Percentiles rank a stretch among this genome's conserved stretches.
These are phyloP conservation scores for Petunia hybrid DNA, from an alignment of 305 asterid species.

Conservation along the genomic window DNA sequence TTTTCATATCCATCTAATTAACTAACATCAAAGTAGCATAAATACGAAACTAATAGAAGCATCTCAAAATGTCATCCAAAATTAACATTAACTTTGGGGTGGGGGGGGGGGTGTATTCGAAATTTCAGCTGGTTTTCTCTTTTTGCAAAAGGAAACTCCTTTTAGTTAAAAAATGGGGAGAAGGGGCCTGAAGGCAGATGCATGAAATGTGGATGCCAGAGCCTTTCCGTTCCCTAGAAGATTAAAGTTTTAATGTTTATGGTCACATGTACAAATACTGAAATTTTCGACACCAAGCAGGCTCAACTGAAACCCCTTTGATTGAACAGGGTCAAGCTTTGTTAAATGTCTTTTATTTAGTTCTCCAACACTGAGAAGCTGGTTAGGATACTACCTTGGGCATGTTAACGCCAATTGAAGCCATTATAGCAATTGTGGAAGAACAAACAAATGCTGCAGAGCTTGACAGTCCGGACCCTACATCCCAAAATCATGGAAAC, in stretches of 20 bases:
- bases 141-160: not conserved
- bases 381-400: constrained; percentile 61
- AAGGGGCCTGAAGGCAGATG: not conserved
- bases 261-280: not conserved
- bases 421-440: constrained; percentile 89
- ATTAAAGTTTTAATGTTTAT: not conserved
- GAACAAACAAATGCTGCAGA: constrained; percentile 99
- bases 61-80: too few species aligned
- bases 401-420: constrained; percentile 58
- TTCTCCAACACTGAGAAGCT: not conserved
- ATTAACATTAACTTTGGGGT: too few species aligned
- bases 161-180: not conserved
- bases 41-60: too few species aligned
- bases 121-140: not conserved
- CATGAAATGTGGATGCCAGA: not conserved
- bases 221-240: not conserved
- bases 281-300: not conserved
- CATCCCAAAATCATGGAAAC: constrained; percentile 15
- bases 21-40: not conserved
- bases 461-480: constrained; percentile 96
- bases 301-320: not conserved
- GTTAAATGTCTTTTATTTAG: not conserved
- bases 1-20: not conserved
- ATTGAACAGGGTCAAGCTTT: not conserved
- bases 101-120: not conserved